Evolutionary conservation across 83 land plant genomes (phyloP).

Genomic region (Diphasiastrum complanatum): DNA sequence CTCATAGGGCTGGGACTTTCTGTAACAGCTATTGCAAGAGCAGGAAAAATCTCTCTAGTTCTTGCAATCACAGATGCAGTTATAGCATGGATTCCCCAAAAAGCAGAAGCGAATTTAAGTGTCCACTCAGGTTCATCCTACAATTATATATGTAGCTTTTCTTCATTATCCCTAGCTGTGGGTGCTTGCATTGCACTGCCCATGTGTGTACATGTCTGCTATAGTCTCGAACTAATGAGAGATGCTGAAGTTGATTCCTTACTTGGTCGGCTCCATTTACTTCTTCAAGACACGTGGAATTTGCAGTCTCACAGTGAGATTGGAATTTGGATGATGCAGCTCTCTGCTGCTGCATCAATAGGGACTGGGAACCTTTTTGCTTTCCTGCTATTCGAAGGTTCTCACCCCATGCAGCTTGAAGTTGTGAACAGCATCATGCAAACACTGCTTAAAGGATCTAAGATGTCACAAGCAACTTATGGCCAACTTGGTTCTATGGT

Average conservation of each 20-base stretch:
- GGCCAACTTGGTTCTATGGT: constrained; percentile 54
- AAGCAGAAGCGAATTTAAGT: not conserved
- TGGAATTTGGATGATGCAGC: constrained; percentile 31
- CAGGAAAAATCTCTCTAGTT: constrained; percentile 39
- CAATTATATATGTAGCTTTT: constrained; percentile 3
- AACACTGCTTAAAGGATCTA: constrained; percentile 37
- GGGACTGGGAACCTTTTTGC: constrained; percentile 57
- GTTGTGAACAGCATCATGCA: constrained; percentile 35
- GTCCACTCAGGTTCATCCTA: not conserved
- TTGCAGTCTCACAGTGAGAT: constrained; percentile 23
- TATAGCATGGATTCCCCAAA: constrained; percentile 40
- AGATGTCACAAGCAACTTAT: constrained; percentile 32
- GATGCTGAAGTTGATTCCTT: constrained; percentile 32
- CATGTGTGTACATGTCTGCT: constrained; percentile 38
- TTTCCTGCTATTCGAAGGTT: constrained; percentile 40
- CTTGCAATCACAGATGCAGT: constrained; percentile 40
- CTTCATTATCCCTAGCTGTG: constrained; percentile 24
- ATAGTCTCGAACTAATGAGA: constrained; percentile 38
- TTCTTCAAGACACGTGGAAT: constrained; percentile 23
- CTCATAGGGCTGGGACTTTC: constrained; percentile 49
- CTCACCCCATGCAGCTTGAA: constrained; percentile 34
- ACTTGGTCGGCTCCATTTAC: constrained; percentile 23
- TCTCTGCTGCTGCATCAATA: constrained; percentile 49
- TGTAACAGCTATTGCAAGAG: constrained; percentile 37
- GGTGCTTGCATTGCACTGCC: constrained; percentile 57